Conservation (phyloP, 148 eudicot genomes). For the Dysphania ambrosioides region DNA sequence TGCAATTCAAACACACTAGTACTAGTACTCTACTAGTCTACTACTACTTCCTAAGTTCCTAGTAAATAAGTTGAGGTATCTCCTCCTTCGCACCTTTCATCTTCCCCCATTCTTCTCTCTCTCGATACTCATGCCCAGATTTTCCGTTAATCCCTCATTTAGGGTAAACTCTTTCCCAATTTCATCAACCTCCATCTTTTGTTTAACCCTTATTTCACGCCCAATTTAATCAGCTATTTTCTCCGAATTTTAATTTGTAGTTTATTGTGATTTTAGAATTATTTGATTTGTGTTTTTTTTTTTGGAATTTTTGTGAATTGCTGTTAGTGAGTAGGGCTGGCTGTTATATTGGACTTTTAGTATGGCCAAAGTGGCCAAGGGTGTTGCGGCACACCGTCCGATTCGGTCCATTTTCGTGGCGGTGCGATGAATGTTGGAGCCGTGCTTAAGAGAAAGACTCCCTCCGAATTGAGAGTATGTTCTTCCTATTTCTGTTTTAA, state of each 20-base stretch:
- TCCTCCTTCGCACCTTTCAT: neutral
- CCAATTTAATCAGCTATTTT: neutral
- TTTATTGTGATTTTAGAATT: no score
- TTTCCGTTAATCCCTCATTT: conserved; percentile 26
- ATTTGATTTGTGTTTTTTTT: neutral
- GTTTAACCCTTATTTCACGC: neutral
- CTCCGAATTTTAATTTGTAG: no score
- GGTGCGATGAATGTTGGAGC: conserved; percentile 37
- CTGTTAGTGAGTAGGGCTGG: conserved; percentile 4
- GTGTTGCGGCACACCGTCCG: conserved; percentile 39
- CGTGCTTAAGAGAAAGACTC: conserved; percentile 70
- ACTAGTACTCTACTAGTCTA: no score
- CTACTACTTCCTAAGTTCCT: no score
- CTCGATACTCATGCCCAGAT: conserved; percentile 11
- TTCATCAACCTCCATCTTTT: neutral
- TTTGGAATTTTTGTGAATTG: neutral
- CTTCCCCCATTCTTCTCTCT: neutral
- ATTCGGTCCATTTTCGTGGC: conserved; percentile 45
- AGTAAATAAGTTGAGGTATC: no score
- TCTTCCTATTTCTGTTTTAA: neutral
- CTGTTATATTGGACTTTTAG: neutral
- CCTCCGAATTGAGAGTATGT: conserved; percentile 77
- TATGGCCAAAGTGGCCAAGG: conserved; percentile 69
- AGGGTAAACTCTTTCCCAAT: conserved; percentile 10
- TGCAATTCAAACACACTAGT: no score